Percentiles rank a stretch among this genome's conserved stretches.
These are phyloP conservation scores for Sporisorium exsertum DNA, from an alignment of 1,284 basidiomycete species.

Conservation along the genomic window DNA sequence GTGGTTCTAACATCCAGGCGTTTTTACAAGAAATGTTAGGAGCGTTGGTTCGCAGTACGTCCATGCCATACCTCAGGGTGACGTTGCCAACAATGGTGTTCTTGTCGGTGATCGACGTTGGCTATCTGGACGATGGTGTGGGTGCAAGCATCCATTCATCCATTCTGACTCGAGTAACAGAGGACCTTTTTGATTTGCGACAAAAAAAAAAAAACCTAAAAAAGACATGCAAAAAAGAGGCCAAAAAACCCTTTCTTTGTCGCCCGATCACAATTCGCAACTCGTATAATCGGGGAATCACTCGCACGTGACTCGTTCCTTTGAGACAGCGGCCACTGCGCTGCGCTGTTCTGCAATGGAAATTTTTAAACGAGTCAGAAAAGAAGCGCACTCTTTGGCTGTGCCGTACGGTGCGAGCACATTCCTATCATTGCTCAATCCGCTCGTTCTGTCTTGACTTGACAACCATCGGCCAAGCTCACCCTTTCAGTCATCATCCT, in stretches of 20 bases:
- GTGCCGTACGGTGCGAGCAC: neutral
- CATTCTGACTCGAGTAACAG: too few relatives aligned
- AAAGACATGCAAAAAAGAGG: neutral
- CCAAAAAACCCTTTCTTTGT: neutral
- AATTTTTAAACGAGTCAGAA: slow-evolving; percentile 14
- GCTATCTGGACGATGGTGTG: too few relatives aligned
- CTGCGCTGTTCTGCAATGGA: neutral
- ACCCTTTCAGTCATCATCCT: neutral
- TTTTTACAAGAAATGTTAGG: too few relatives aligned
- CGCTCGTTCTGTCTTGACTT: neutral
- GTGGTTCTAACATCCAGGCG: too few relatives aligned
- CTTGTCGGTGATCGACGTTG: too few relatives aligned
- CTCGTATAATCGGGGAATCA: neutral
- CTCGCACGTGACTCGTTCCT: slow-evolving; percentile 9
- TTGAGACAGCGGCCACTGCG: neutral
- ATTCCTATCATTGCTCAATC: neutral
- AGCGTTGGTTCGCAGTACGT: too few relatives aligned
- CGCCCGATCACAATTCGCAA: neutral
- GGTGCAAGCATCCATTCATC: too few relatives aligned
- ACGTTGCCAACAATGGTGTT: too few relatives aligned
- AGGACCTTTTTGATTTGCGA: too few relatives aligned
- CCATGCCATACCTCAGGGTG: too few relatives aligned
- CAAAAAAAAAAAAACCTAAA: neutral
- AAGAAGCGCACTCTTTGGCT: neutral
- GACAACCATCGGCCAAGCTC: slow-evolving; percentile 1